Evolutionary conservation across 176 grass and related monocot species (phyloP), one percentile per base, ranked within the genome.

Genomic region (Melocanna baccifera): DNA sequence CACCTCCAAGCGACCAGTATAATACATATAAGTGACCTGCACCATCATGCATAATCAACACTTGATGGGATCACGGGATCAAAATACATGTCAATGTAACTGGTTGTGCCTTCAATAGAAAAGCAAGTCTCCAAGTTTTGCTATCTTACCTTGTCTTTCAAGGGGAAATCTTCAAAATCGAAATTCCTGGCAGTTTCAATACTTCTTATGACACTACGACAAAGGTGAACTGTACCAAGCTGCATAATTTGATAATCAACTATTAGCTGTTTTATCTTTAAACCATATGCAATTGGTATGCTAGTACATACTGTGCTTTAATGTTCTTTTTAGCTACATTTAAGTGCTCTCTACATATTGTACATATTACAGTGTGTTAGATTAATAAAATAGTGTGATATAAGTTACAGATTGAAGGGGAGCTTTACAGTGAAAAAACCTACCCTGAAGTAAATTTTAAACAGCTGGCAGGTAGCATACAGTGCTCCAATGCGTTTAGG

Each of bases 391-490:
- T 46, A 7, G 71, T 62, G 64, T 11, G n/a, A 80, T 9, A 73
- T 15, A 67, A 52, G 18, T 58, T 75, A 87, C 20, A 40, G 14
- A 67, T 26, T 67, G 19, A 40, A 41, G 45, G 1, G 51, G 73
- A 72, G 78, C 1, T 57, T 78, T 67, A 18, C 41, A 87, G 43
- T 18, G 63, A 78, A 63, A 77, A 20, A 67, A 88, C 40, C 47
- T 76, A 99, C 96, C 81, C 92, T 94, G 83, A 99, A 99, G 80
- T 96, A 99, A 51, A 99, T 93, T 94, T 99, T 99, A 58, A 99
- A 99, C 64, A 99, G 88, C 84, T 96, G 93, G 69, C 96, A 99
- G 40, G 93, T 94, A 69, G 94, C 92, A 86, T 99, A 94, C 19
- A 99, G 87, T 80, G 96, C 96, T 83, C 96, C 96, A 75, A 94